Evolutionary conservation across 2,329 filamentous ascomycete species (phyloP).

Genomic region (Aspergillus uvarum): DNA sequence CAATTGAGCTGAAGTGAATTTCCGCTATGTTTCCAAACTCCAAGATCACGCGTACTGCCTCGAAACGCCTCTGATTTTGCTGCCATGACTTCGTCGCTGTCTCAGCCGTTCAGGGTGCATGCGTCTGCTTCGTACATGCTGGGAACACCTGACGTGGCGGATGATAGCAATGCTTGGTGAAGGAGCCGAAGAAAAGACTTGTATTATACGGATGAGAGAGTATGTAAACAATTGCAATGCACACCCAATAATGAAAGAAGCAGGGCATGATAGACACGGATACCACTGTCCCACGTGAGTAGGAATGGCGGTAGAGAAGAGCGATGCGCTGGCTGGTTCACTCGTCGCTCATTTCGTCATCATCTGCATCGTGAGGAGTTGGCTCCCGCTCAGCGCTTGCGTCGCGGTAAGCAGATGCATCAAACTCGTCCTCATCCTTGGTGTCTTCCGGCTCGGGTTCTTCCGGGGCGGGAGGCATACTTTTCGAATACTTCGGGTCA

Average conservation of each 20-base stretch:
- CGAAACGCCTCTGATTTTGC: conserved; percentile 19
- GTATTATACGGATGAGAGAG: conserved; percentile 2
- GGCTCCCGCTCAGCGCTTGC: conserved; percentile 10
- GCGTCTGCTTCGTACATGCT: background rate
- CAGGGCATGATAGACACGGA: background rate
- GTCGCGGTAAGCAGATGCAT: conserved; percentile 1
- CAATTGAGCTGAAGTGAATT: background rate
- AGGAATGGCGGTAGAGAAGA: background rate
- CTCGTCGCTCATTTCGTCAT: conserved; percentile 25
- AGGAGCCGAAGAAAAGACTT: background rate
- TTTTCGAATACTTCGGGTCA: conserved; percentile 45
- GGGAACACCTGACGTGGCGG: background rate
- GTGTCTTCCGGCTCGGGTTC: conserved; percentile 13
- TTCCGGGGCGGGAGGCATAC: conserved; percentile 35
- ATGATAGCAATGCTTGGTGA: conserved; percentile 4
- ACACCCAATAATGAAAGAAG: background rate
- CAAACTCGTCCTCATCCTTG: conserved; percentile 10
- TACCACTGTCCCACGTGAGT: background rate
- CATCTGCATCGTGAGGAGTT: conserved; percentile 10
- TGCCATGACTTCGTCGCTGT: conserved; percentile 13
- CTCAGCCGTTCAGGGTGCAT: conserved; percentile 3
- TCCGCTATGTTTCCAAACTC: conserved; percentile 20
- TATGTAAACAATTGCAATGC: conserved; percentile 5
- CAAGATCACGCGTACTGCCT: conserved; percentile 17
- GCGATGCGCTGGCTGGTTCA: conserved; percentile 5